Evolutionary conservation across 108 stramenopile genomes (phyloP).

Genomic region (Fistulifera solaris): DNA sequence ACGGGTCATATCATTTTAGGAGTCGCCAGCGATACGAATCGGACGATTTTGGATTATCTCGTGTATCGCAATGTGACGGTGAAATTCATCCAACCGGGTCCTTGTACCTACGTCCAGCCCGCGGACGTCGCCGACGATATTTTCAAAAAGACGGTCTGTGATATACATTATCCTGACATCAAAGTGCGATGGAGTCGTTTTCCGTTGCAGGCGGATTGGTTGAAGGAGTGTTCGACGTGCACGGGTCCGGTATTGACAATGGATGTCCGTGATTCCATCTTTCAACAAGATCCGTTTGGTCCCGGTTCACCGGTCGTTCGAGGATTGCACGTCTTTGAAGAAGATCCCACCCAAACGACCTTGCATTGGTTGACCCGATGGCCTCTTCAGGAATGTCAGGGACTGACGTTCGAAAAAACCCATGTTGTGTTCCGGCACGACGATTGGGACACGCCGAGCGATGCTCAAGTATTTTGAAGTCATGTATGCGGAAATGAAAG

Average conservation of each 20-base stretch:
- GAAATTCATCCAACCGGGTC: constrained; percentile 7
- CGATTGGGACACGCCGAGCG: constrained; percentile 57
- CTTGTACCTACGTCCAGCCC: constrained; percentile 11
- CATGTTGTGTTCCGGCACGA: constrained; percentile 63
- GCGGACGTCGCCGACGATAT: constrained; percentile 3
- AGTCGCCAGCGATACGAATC: constrained; percentile 17
- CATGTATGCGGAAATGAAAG: constrained; percentile 59
- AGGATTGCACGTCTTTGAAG: constrained; percentile 50
- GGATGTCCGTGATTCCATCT: constrained; percentile 60
- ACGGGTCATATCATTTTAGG: constrained; percentile 61
- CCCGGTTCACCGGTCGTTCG: constrained; percentile 31
- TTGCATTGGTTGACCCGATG: constrained; percentile 47
- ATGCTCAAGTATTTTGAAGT: constrained; percentile 53
- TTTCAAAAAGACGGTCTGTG: constrained; percentile 18
- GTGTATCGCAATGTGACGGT: constrained; percentile 37
- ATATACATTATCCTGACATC: constrained; percentile 26
- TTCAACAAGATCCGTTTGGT: constrained; percentile 69
- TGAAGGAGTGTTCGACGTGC: constrained; percentile 47
- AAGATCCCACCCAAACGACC: constrained; percentile 38
- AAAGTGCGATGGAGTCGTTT: constrained; percentile 62
- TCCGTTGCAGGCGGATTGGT: constrained; percentile 44
- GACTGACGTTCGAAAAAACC: constrained; percentile 20
- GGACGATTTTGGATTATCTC: constrained; percentile 25
- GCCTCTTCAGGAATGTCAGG: constrained; percentile 32
- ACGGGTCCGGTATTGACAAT: constrained; percentile 60